phyloP scores from a whole-genome alignment of 75 land plant genomes.

The Pinus taeda region DNA sequence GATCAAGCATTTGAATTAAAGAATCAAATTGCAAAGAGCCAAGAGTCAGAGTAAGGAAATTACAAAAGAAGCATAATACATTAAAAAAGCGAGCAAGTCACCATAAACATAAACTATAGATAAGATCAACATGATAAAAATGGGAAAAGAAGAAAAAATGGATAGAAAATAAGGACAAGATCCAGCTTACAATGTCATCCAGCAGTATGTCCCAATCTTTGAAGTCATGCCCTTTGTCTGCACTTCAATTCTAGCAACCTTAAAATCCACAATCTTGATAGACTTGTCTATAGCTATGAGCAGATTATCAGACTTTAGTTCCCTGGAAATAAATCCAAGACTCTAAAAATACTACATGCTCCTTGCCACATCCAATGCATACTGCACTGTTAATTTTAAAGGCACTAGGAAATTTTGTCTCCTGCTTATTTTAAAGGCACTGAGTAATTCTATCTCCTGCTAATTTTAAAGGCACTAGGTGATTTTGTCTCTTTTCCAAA shows the following conservation, averaged over 20 bases:
- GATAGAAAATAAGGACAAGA: constrained; percentile 7
- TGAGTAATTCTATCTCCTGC: no score
- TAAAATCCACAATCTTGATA: constrained; percentile 68
- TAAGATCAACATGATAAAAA: background rate
- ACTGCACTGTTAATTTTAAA: no score
- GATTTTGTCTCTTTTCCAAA: no score
- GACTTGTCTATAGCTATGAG: constrained; percentile 68
- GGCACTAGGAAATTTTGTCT: no score
- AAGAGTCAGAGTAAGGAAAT: background rate
- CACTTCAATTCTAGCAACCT: constrained; percentile 50
- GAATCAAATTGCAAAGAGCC: background rate
- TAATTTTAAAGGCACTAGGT: no score
- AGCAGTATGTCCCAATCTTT: constrained; percentile 70
- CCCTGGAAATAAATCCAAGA: constrained; percentile 60
- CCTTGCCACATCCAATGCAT: constrained; percentile 59
- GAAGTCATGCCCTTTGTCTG: constrained; percentile 75
- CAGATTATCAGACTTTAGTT: constrained; percentile 81
- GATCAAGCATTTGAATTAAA: background rate
- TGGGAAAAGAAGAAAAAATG: background rate
- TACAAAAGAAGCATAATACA: background rate
- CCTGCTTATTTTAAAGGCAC: no score
- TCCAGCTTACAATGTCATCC: constrained; percentile 84
- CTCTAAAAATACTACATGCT: constrained; percentile 84
- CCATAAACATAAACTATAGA: background rate
- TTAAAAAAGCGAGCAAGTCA: background rate